Evolutionary conservation across 2,329 filamentous ascomycete species (phyloP), one percentile per base, ranked within the genome.

Genomic region (Diaporthe vexans): DNA sequence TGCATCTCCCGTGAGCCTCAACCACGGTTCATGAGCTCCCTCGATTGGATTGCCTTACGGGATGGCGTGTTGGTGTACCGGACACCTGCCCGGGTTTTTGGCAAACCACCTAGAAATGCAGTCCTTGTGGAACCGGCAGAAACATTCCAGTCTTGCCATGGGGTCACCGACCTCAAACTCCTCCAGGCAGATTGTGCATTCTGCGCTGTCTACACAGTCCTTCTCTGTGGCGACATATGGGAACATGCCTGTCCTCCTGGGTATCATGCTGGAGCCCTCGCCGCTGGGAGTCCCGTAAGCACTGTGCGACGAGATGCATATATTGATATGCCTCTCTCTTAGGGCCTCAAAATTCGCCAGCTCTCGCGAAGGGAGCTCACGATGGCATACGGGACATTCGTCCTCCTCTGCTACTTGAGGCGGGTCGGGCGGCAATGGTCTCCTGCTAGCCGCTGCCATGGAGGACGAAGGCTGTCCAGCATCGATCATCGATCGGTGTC

Each of bases 341-440:
- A 89, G 83, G 4, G 81, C 77, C 78, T 92, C 90, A 73, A 84
- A 90, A 75, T 91, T 86, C 2, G 86, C 81, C 2, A 92, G 84
- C 6, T 81, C 81, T 24, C 86, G 85, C 2, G 90, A 88, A 0
- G 94, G 93, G 4, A 95, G 86, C 82, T 95, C 93, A 51, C 86
- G 84, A 79, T 94, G 93, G 78, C 94, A 96, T 58, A 95, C 89
- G 0, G 94, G 94, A 76, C 94, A 96, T 78, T 94, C 92, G 80
- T 95, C 94, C 79, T 95, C 94, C 80, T 95, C 94, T 8, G 87
- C 86, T 78, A 89, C 87, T 73, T 88, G 89, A 1, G 85, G 87
- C 15, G 85, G 86, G 5, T 84, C 85, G 35, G 81, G 81, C 0
- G 84, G 85, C 51, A 83, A 79, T 37, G 82, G 84, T 33, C 83